Base-by-base conservation (phyloP, 2,329 filamentous ascomycete genomes). In the Aspergillus ochraceus region DNA sequence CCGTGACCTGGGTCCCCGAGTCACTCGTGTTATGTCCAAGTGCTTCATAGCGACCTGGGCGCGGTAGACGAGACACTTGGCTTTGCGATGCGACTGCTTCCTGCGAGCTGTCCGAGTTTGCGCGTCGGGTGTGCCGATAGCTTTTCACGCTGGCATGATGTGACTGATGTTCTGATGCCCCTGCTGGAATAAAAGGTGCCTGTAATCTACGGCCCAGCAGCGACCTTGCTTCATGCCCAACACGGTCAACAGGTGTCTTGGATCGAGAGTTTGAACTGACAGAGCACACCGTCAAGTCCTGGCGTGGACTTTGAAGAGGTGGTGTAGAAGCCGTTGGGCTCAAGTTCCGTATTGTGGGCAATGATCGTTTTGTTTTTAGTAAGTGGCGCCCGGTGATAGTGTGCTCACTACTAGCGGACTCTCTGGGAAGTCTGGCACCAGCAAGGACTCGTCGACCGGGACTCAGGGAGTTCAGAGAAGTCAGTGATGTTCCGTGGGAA, bases 161-260 rank as follows among this genome's bases (percentile, higher is more conserved):
- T 11, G 90, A 91, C 71, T 92, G 90, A 22, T 86, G 84, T 62
- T 86, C 85, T 12, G 90, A 89, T 30, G 84, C 84, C 32, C 92
- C 91, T 47, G 91, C 89, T 30, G 92, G 90, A 50, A 96, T 76
- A 71, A 97, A 97, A 8, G 93, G 91, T 14, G 86, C 77, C 49
- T 86, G 86, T 54, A 84, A 80, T 74, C 87, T 88, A 63, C 86
- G 82, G 22, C 78, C 84, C 2, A 70, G 66, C 22, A 74, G 26
- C 26, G 26, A 57, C 36, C 76, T 76, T 39, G 71, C 71, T 36
- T 80, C 79, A 57, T 69, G 70, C 26, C 72, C 68, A 12, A 71
- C 60, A 54, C 86, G 84, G 59, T 92, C 90, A 9, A 88, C 82
- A 0, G 90, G 90, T 1, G 90, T 92, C 77, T 89, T 92, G 36